These are phyloP conservation scores for Quercus mongolica DNA, from an alignment of 306 rosid genomes.

Conservation along the genomic window DNA sequence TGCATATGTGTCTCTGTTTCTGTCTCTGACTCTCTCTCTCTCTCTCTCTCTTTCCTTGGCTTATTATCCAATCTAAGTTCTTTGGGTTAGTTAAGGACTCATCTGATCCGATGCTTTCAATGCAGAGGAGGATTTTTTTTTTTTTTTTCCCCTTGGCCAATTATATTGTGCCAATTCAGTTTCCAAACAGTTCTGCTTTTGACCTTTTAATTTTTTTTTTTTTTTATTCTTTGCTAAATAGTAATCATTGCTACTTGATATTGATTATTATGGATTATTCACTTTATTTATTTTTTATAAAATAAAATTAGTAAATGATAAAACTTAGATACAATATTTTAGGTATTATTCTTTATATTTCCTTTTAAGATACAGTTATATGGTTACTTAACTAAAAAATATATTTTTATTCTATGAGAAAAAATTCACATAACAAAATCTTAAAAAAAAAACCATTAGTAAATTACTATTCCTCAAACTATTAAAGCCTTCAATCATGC, in stretches of 20 bases:
- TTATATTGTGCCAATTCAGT: constrained; percentile 15
- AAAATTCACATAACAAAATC: no score
- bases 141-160: background rate
- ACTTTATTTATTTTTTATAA: no score
- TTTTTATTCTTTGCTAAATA: background rate
- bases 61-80: background rate
- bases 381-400: no score
- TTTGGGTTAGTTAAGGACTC: constrained; percentile 7
- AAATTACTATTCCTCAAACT: no score
- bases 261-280: no score
- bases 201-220: background rate
- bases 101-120: constrained; percentile 2
- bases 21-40: background rate
- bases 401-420: no score
- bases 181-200: background rate
- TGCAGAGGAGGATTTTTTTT: background rate
- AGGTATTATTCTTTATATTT: rapidly evolving
- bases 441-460: no score
- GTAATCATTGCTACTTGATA: background rate
- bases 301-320: no score
- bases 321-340: no score
- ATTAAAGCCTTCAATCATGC: no score
- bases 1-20: background rate
- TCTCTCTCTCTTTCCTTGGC: background rate
- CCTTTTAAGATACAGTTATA: no score